Base-by-base conservation (phyloP, 345 rosid genomes). In the Aethionema arabicum region DNA sequence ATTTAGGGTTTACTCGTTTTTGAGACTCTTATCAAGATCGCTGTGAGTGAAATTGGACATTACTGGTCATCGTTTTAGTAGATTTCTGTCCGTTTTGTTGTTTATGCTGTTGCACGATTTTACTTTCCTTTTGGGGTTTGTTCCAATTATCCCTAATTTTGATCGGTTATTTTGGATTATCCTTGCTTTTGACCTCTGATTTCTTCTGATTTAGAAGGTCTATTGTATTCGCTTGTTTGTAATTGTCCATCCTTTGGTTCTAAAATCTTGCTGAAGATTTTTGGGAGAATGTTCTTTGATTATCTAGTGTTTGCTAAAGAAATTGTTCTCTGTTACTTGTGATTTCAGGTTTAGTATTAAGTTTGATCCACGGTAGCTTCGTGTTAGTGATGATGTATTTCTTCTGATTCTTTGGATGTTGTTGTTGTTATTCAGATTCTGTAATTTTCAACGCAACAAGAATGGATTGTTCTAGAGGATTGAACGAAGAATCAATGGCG, bases 381-480 rank as follows among this genome's bases (percentile, higher is more conserved):
- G 39, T 39, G 48, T 39, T 61, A 37, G 12, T 61, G 14, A 38
- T 5, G n/a, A 33, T 2, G 14, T 38, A 0, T 44, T 36, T 30
- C 61, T 68, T 14, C 52, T 61, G 56, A 53, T 16, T 45, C 41
- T 8, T 68, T 52, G 27, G 27, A 1, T 52, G 7, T 38, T n/a
- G n/a, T 68, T 67, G 16, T 58, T 39, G 0, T 36, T 68, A 15
- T 68, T 53, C 43, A 61, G 73, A 61, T 61, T 69, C 49, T 45
- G 11, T 11, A 40, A 53, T 69, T 60, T 21, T 48, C 56, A 47
- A 8, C 46, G 7, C 27, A 38, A 51, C 46, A 62, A 70, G 52
- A 73, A 86, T 86, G 98, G 89, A 78, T 55, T 79, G 81, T 74
- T 70, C 81, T 72, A 77, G 82, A 66, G 79, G 83, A 52, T 29